phyloP scores from a whole-genome alignment of 2,329 filamentous ascomycete genomes.

The Fusarium sambucinum region DNA sequence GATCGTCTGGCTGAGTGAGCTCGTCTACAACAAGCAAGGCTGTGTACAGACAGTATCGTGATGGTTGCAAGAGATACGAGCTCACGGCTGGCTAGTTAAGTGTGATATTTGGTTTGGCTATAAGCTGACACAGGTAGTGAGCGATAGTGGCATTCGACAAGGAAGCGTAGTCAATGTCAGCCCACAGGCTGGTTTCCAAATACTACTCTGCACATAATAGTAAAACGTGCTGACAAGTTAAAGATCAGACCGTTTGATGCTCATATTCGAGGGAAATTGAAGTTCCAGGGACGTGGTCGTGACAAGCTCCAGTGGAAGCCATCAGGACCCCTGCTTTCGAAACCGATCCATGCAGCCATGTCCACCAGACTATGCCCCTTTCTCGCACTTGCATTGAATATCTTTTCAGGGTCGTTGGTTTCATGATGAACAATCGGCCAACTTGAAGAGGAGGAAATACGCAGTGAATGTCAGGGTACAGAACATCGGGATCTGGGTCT shows the following conservation, averaged over 20 bases:
- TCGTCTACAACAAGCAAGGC: constrained; percentile 9
- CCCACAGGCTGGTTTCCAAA: not conserved
- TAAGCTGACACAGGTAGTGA: constrained; percentile 1
- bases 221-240: not conserved
- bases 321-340: constrained; percentile 34
- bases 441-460: constrained; percentile 22
- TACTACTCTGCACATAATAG: not conserved
- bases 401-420: constrained; percentile 38
- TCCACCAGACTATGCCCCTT: constrained; percentile 35
- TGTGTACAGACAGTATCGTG: constrained; percentile 1
- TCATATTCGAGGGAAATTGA: constrained; percentile 35
- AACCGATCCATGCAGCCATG: constrained; percentile 36
- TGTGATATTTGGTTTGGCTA: not conserved
- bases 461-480: not conserved
- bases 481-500: not conserved
- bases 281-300: constrained; percentile 42
- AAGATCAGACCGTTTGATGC: constrained; percentile 9
- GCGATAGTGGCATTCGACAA: not conserved
- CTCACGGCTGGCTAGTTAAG: not conserved
- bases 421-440: constrained; percentile 38
- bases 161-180: not conserved
- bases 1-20: not conserved
- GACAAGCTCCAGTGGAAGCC: constrained; percentile 39
- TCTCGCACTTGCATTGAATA: constrained; percentile 38
- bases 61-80: constrained; percentile 7